Conservation (phyloP, 495 filamentous ascomycete genomes). For the Thermochaetoides thermophila region DNA sequence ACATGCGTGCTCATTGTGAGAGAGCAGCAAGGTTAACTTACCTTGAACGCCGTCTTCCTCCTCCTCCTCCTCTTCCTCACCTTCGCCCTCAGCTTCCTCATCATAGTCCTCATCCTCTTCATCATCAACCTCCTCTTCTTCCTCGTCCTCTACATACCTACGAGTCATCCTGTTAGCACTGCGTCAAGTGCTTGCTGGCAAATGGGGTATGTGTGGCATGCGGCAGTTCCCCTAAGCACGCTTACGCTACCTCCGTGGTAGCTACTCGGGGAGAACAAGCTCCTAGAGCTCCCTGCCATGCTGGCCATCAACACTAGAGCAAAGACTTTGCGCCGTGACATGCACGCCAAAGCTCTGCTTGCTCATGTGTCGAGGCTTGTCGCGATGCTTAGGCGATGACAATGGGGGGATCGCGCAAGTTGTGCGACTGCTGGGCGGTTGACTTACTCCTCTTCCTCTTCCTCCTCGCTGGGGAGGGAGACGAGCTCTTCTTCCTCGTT, state of each 20-base stretch:
- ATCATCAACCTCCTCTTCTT: constrained; percentile 26
- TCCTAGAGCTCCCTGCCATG: not conserved
- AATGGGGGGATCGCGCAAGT: constrained; percentile 3
- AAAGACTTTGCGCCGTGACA: constrained; percentile 13
- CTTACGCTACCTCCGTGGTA: too few relatives aligned
- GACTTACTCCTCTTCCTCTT: constrained; percentile 41
- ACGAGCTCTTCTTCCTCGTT: constrained; percentile 40
- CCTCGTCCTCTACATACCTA: constrained; percentile 26
- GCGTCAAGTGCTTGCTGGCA: too few relatives aligned
- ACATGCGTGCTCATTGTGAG: not conserved
- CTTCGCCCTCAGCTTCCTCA: constrained; percentile 22
- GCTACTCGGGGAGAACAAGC: not conserved
- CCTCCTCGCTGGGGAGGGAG: constrained; percentile 33
- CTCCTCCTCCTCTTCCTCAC: constrained; percentile 16
- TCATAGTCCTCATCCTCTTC: constrained; percentile 25
- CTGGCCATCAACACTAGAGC: not conserved
- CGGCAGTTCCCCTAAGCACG: too few relatives aligned
- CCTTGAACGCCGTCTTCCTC: constrained; percentile 17
- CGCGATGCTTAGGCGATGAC: constrained; percentile 9
- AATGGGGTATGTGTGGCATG: too few relatives aligned
- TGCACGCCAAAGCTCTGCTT: constrained; percentile 5
- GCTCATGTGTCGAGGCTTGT: constrained; percentile 5
- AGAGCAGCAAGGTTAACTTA: constrained; percentile 3
- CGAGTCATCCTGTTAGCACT: not conserved
- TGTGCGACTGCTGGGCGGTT: constrained; percentile 6